These are phyloP conservation scores for Heritiera littoralis DNA, from an alignment of 345 rosid genomes.

Conservation along the genomic window DNA sequence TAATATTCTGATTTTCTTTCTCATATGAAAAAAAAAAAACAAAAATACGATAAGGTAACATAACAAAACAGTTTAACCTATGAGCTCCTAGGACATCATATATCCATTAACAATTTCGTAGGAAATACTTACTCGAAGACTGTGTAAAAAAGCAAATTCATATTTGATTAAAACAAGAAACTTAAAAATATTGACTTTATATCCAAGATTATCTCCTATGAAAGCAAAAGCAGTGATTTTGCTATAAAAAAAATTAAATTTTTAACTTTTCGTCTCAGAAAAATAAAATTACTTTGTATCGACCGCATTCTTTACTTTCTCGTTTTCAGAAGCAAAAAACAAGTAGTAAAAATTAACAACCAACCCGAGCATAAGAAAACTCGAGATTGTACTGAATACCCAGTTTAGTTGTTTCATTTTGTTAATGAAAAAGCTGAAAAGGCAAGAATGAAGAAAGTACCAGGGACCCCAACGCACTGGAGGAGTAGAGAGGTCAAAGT, in stretches of 20 bases:
- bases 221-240: not conserved
- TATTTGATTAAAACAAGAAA: not conserved
- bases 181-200: not conserved
- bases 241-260: not conserved
- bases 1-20: not conserved
- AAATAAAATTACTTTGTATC: not conserved
- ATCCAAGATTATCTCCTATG: not conserved
- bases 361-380: slow-evolving; percentile 1
- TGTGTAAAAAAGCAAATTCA: not conserved
- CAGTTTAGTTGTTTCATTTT: not conserved
- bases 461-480: slow-evolving; percentile 95
- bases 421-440: not conserved
- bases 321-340: not conserved
- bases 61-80: not conserved
- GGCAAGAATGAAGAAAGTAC: slow-evolving; percentile 33
- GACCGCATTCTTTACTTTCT: not conserved
- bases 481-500: slow-evolving; percentile 85
- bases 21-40: slow-evolving; percentile 18
- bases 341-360: not conserved
- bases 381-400: not conserved
- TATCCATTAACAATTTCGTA: not conserved
- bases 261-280: not conserved
- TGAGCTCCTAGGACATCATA: not conserved
- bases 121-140: not conserved
- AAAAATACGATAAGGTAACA: not conserved